Evolutionary conservation across 345 rosid genomes (phyloP), one percentile per base, ranked within the genome.

Genomic region (Barbarea vulgaris): DNA sequence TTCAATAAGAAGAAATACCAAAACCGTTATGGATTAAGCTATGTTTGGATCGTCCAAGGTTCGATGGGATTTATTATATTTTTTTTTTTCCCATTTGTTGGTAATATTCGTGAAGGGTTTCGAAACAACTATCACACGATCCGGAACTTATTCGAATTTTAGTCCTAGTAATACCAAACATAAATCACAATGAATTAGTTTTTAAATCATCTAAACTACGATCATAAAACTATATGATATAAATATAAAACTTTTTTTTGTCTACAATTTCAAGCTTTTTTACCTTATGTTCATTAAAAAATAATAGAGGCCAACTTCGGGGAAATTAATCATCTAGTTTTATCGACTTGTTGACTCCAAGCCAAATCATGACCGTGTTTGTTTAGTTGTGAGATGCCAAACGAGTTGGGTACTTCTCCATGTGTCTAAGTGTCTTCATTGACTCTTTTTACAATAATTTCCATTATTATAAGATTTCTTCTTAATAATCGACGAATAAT

Each of bases 331-430:
- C 37, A 47, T 31, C 53, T 57, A 66, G 9, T 12, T 48, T 52
- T 3, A 52, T 68, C 36, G 61, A 19, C 48, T 62, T 42, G 58
- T 69, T 69, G 70, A 69, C 64, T 69, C 22, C 28, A 69, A 39
- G 17, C 57, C 79, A 61, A 61, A 52, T 18, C 79, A 53, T 31
- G 11, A 68, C 46, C 59, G 51, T 62, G 34, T 62, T 69, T 62
- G 15, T 55, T 24, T 69, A 69, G 65, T 69, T 54, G 42, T 54
- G 59, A 58, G 44, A 33, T 62, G 79, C 69, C 74, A 68, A 34
- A 76, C 56, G 75, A 76, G 50, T 76, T 75, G 63, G 56, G 79
- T 51, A 55, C 69, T 59, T 75, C 9, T 60, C 74, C 74, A 76
- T 67, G 56, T 68, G 55, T 60, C 47, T 76, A 28, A 28, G 5